A percentile compares a stretch with the other conserved stretches of the same genome.
phyloP scores from a whole-genome alignment of 208 protist species.

The Acanthamoeba culbertsoni region DNA sequence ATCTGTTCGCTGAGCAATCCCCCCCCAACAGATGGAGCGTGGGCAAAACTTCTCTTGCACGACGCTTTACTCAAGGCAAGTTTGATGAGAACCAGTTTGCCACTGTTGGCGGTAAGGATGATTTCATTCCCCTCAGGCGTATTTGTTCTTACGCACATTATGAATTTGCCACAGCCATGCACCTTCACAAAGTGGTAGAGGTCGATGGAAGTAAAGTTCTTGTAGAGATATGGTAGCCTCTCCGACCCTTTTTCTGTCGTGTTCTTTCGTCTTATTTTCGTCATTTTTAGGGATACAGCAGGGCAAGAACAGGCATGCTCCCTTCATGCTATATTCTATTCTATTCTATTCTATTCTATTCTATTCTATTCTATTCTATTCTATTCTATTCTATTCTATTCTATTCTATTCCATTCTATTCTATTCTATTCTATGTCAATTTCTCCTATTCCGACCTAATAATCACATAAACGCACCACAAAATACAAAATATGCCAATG shows the following conservation, averaged over 20 bases:
- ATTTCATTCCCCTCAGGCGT: background rate
- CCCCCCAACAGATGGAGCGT: slow-evolving; percentile 22
- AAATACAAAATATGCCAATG: background rate
- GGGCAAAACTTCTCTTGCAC: background rate
- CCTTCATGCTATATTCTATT: background rate
- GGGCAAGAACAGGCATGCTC: background rate
- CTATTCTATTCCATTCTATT: background rate
- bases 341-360: background rate
- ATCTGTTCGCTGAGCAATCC: background rate
- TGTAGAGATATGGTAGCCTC: background rate
- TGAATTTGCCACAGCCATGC: slow-evolving; percentile 28
- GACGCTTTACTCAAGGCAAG: background rate
- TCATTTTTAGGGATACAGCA: background rate
- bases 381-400: background rate
- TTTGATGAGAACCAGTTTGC: slow-evolving; percentile 30
- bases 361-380: background rate
- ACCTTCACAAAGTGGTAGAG: background rate
- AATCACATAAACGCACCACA: too few relatives aligned
- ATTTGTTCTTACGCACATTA: too few relatives aligned
- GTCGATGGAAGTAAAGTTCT: background rate
- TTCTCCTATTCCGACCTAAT: too few relatives aligned
- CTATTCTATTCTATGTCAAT: background rate
- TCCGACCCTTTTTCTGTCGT: background rate
- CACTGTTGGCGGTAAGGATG: background rate
- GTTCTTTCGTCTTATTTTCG: background rate